Evolutionary conservation across 352 stramenopile species (phyloP).

Genomic region (Pythium insidiosum): DNA sequence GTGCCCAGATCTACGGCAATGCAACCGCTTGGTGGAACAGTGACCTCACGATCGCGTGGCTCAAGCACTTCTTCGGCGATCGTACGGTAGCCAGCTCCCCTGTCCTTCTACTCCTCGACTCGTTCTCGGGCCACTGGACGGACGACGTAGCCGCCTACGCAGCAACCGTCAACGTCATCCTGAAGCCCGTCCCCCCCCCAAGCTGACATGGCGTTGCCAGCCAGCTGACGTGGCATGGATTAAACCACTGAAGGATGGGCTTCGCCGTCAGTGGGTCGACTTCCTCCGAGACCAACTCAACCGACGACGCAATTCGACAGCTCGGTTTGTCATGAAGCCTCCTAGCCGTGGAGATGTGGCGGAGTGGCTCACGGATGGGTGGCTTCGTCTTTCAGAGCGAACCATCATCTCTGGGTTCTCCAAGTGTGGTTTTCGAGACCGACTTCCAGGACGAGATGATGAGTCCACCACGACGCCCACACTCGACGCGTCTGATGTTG

Average conservation of each 20-base stretch:
- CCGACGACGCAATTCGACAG: not conserved
- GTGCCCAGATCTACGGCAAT: slow-evolving; percentile 13
- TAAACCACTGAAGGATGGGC: slow-evolving; percentile 14
- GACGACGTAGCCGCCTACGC: slow-evolving; percentile 3
- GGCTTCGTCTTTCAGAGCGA: too few species aligned
- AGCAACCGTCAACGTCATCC: slow-evolving; percentile 4
- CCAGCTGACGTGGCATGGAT: slow-evolving; percentile 18
- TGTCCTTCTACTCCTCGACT: slow-evolving; percentile 16
- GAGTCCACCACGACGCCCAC: too few species aligned
- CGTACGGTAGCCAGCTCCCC: not conserved
- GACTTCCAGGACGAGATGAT: too few species aligned
- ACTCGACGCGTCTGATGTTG: too few species aligned
- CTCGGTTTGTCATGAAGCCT: not conserved
- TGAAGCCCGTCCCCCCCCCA: slow-evolving; percentile 8
- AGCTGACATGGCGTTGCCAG: slow-evolving; percentile 18
- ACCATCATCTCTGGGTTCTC: too few species aligned
- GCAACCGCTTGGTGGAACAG: slow-evolving; percentile 10
- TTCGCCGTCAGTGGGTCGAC: slow-evolving; percentile 6
- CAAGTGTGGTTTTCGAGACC: too few species aligned
- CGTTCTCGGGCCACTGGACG: slow-evolving; percentile 9
- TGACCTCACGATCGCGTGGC: slow-evolving; percentile 7
- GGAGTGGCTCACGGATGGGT: not conserved
- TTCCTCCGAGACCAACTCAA: slow-evolving; percentile 6
- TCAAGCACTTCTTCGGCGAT: slow-evolving; percentile 17
- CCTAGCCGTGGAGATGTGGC: not conserved